Conservation (phyloP, 176 grass and related monocot species). For the Carex kokanica region DNA sequence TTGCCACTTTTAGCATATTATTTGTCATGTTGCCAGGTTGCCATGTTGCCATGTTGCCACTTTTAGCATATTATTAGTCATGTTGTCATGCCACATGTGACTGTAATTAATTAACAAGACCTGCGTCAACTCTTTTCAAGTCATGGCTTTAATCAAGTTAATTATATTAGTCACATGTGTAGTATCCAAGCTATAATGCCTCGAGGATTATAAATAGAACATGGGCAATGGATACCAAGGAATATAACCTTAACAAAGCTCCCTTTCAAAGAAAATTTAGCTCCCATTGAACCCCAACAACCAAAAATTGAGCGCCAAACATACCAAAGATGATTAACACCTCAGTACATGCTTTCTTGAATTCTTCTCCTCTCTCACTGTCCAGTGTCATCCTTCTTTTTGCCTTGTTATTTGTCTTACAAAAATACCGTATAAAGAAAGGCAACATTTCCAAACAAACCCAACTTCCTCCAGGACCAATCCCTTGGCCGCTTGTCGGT, state of each 20-base stretch:
- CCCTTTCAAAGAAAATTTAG: not conserved
- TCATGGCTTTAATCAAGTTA: too few relatives aligned
- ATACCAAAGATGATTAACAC: not conserved
- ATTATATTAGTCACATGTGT: too few relatives aligned
- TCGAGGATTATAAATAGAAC: too few relatives aligned
- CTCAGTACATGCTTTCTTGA: not conserved
- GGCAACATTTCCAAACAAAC: not conserved
- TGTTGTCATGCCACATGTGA: too few relatives aligned
- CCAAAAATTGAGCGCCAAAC: not conserved
- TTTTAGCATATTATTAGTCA: too few relatives aligned
- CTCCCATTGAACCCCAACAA: not conserved
- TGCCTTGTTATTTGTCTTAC: not conserved
- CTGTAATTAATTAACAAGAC: too few relatives aligned
- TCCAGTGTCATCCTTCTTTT: not conserved
- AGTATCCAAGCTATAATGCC: too few relatives aligned
- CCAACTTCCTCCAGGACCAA: conserved; percentile 35
- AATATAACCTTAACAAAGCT: not conserved
- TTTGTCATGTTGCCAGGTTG: too few relatives aligned
- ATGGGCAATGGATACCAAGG: too few relatives aligned
- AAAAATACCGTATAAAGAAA: not conserved
- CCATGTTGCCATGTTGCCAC: too few relatives aligned
- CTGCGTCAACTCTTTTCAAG: too few relatives aligned
- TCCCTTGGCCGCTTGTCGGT: conserved; percentile 33
- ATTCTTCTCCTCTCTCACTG: not conserved
- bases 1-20: too few relatives aligned